Conservation (phyloP, 2,329 filamentous ascomycete genomes). For the Aureobasidium sp. region DNA sequence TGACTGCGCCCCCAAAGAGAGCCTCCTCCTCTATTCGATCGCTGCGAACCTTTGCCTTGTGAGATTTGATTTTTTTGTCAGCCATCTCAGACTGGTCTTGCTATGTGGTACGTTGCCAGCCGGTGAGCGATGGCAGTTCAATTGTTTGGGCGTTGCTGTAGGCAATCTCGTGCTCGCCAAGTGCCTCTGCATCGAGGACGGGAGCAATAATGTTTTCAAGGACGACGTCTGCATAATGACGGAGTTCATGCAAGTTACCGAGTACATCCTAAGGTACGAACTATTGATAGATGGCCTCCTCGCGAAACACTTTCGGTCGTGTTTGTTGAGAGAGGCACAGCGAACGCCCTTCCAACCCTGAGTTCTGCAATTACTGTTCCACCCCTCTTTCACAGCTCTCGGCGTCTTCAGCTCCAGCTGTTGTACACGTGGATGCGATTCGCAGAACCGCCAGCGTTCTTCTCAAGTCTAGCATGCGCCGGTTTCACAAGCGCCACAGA, state of each 20-base stretch:
- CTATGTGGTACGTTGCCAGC: background rate
- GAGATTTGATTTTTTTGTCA: background rate
- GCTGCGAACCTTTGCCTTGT: background rate
- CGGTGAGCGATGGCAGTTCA: background rate
- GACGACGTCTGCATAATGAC: conserved; percentile 7
- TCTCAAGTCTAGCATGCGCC: conserved; percentile 8
- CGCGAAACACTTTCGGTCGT: background rate
- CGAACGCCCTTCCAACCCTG: background rate
- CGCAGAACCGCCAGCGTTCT: background rate
- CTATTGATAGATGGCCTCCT: conserved; percentile 2
- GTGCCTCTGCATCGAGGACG: background rate
- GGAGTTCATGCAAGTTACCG: conserved; percentile 2
- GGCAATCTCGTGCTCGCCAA: background rate
- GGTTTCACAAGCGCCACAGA: conserved; percentile 11
- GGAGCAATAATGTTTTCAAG: conserved; percentile 2
- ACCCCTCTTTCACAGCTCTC: background rate
- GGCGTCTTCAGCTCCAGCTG: background rate
- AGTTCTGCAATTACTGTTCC: background rate
- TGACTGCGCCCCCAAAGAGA: background rate
- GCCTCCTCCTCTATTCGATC: background rate
- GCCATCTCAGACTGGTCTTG: background rate
- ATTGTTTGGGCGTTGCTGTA: background rate
- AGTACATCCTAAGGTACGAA: conserved; percentile 4
- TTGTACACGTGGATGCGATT: background rate
- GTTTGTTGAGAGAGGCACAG: background rate